A percentile compares a stretch with the other conserved stretches of the same genome.
Evolutionary conservation across 192 early-diverging fungal genomes (phyloP).

Genomic region (Radiomyces spectabilis): DNA sequence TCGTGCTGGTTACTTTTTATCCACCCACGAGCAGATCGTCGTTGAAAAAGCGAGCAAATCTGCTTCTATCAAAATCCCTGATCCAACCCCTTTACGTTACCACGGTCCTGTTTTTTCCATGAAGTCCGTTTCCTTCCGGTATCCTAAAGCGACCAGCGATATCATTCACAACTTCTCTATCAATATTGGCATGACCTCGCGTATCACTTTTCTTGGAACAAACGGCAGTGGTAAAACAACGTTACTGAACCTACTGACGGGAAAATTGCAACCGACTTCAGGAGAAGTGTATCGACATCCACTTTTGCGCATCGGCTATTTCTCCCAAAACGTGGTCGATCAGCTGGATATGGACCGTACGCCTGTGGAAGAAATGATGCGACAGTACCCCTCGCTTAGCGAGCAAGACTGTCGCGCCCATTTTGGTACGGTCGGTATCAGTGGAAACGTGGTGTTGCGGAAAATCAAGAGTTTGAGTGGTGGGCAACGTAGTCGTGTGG

Average conservation of each 20-base stretch:
- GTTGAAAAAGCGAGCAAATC: slow-evolving; percentile 50
- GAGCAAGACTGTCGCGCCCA: slow-evolving; percentile 62
- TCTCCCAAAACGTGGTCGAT: slow-evolving; percentile 81
- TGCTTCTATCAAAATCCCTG: slow-evolving; percentile 56
- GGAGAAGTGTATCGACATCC: slow-evolving; percentile 61
- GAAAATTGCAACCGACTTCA: slow-evolving; percentile 46
- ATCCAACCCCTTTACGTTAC: slow-evolving; percentile 60
- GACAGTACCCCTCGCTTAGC: slow-evolving; percentile 27
- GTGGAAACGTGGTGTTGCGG: slow-evolving; percentile 49
- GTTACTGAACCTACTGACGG: slow-evolving; percentile 67
- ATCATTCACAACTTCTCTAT: slow-evolving; percentile 65
- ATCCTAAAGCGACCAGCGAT: slow-evolving; percentile 9
- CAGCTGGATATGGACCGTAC: slow-evolving; percentile 48
- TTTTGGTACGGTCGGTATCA: slow-evolving; percentile 74
- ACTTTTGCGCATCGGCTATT: slow-evolving; percentile 66
- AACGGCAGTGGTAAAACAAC: slow-evolving; percentile 84
- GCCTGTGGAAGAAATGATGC: slow-evolving; percentile 42
- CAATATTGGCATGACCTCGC: slow-evolving; percentile 55
- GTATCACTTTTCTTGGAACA: slow-evolving; percentile 73
- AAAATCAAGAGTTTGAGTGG: slow-evolving; percentile 66
- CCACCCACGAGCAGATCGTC: slow-evolving; percentile 43
- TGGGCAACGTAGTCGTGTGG: slow-evolving; percentile 76
- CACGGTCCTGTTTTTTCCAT: slow-evolving; percentile 59
- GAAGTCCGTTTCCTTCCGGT: slow-evolving; percentile 45
- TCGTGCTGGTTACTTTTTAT: slow-evolving; percentile 44